phyloP scores from a whole-genome alignment of 208 protist genomes.

The Naegleria fowleri region DNA sequence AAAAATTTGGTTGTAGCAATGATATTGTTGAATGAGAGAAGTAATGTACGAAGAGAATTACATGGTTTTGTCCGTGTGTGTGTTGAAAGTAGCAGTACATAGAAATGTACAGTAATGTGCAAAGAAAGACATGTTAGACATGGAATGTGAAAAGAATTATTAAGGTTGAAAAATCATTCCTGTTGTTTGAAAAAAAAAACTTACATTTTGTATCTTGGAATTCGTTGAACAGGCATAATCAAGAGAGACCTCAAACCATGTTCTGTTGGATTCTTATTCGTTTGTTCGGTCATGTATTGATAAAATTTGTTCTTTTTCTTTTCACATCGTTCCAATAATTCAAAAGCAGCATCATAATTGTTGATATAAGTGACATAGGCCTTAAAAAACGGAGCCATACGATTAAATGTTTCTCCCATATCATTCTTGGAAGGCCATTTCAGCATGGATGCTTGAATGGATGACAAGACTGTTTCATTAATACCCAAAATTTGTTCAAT shows the following conservation, averaged over 20 bases:
- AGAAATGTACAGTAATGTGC: no score
- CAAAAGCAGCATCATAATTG: slow-evolving; percentile 23
- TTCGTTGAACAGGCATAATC: slow-evolving; percentile 1
- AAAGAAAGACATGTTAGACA: no score
- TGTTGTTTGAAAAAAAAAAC: background rate
- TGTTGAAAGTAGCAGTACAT: no score
- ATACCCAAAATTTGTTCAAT: slow-evolving; percentile 20
- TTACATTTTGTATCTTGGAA: slow-evolving; percentile 21
- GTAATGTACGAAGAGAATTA: no score
- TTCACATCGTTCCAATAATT: background rate
- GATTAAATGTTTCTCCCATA: background rate
- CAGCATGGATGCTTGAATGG: background rate
- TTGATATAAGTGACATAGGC: background rate
- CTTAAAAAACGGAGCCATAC: background rate
- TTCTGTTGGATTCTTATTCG: background rate
- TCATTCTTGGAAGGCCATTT: background rate
- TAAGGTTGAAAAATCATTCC: no score
- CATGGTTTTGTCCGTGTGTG: no score
- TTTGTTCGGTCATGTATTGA: background rate
- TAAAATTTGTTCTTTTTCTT: background rate
- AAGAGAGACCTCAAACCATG: background rate
- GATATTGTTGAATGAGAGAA: no score
- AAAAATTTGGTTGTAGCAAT: no score
- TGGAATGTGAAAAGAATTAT: no score
- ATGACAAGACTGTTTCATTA: background rate